phyloP scores from a whole-genome alignment of 257 asterid genomes.

The Primulina tabacum region DNA sequence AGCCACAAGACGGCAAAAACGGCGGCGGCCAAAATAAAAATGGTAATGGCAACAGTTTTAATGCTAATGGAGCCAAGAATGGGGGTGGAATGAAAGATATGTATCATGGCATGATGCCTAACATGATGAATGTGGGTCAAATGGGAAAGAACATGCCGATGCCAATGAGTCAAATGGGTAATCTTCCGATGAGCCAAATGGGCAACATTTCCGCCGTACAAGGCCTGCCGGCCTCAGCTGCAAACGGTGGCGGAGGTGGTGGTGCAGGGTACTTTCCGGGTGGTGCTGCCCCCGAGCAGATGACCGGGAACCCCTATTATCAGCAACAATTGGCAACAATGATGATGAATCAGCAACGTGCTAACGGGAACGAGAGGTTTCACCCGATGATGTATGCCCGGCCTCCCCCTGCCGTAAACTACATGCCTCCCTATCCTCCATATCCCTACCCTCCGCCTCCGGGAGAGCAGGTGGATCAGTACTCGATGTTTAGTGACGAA shows the following conservation, averaged over 20 bases:
- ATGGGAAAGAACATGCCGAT: constrained; percentile 30
- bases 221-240: constrained; percentile 56
- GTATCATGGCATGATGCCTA: background rate
- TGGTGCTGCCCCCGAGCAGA: constrained; percentile 42
- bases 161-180: constrained; percentile 42
- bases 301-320: constrained; percentile 59
- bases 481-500: constrained; percentile 64
- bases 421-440: constrained; percentile 66
- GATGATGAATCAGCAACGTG: constrained; percentile 97
- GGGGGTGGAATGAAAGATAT: constrained; percentile 43
- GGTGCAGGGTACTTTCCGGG: constrained; percentile 54
- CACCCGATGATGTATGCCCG: constrained; percentile 98
- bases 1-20: constrained; percentile 32
- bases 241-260: constrained; percentile 31
- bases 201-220: constrained; percentile 55
- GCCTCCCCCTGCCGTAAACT: constrained; percentile 89
- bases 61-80: constrained; percentile 41
- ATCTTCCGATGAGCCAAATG: constrained; percentile 58
- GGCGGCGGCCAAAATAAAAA: constrained; percentile 16
- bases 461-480: constrained; percentile 49
- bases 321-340: constrained; percentile 74
- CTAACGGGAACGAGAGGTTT: constrained; percentile 81
- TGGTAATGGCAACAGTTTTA: background rate
- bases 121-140: constrained; percentile 36
- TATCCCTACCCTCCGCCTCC: constrained; percentile 65